Evolutionary conservation across 2,329 filamentous ascomycete genomes (phyloP).

Genomic region (Penicillium nordicum): DNA sequence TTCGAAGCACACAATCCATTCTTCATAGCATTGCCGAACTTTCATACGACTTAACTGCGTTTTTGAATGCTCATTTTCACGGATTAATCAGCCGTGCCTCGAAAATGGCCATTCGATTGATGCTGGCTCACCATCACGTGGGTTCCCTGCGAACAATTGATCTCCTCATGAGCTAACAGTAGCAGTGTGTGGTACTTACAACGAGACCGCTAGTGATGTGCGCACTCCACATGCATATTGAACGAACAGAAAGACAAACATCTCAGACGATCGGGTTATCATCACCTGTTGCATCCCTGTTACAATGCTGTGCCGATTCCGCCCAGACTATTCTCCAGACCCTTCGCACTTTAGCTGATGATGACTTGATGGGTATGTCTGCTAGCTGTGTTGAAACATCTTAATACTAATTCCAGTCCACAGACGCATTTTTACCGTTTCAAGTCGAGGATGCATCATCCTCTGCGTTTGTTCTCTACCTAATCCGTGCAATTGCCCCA

Average conservation of each 20-base stretch:
- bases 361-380: slow-evolving; percentile 21
- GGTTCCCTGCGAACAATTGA: neutral
- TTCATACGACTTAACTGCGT: slow-evolving; percentile 24
- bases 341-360: slow-evolving; percentile 23
- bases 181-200: slow-evolving; percentile 26
- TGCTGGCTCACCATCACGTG: slow-evolving; percentile 29
- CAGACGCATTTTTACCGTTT: slow-evolving; percentile 41
- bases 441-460: slow-evolving; percentile 45
- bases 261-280: slow-evolving; percentile 17
- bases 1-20: slow-evolving; percentile 26
- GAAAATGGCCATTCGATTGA: slow-evolving; percentile 26
- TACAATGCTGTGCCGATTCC: slow-evolving; percentile 26
- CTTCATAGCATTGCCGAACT: slow-evolving; percentile 26
- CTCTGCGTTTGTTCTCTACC: slow-evolving; percentile 41
- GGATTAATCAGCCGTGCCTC: slow-evolving; percentile 25
- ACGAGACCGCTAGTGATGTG: slow-evolving; percentile 29
- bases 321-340: slow-evolving; percentile 27
- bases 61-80: slow-evolving; percentile 25
- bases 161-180: neutral
- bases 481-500: slow-evolving; percentile 34
- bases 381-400: neutral
- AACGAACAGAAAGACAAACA: slow-evolving; percentile 16
- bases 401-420: neutral
- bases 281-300: slow-evolving; percentile 20
- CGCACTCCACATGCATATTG: slow-evolving; percentile 26